Conservation (phyloP, 257 asterid species). For the Haberlea rhodopensis region DNA sequence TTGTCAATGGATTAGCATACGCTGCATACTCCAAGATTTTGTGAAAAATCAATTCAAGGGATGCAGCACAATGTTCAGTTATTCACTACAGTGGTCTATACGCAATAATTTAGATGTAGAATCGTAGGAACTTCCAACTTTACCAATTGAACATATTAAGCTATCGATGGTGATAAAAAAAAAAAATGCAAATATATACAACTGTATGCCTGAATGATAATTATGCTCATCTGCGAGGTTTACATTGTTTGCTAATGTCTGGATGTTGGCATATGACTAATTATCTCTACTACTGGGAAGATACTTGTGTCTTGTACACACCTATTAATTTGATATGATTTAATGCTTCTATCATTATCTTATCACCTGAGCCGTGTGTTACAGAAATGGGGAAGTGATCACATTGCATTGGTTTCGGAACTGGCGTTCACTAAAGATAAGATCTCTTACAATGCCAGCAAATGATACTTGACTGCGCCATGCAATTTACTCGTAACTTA, state of each 20-base stretch:
- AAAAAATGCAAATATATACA: not conserved
- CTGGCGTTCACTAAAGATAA: constrained; percentile 54
- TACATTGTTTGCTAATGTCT: not conserved
- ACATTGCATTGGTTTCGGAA: constrained; percentile 89
- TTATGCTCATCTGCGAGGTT: too few relatives aligned
- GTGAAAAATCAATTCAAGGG: too few relatives aligned
- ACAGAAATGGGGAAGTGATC: constrained; percentile 99
- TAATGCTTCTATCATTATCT: constrained; percentile 3
- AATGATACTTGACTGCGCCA: constrained; percentile 18
- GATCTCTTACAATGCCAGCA: constrained; percentile 27
- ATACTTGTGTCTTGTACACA: not conserved
- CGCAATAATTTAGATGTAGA: too few relatives aligned
- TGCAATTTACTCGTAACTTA: too few relatives aligned
- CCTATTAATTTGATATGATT: not conserved
- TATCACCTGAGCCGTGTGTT: constrained; percentile 25
- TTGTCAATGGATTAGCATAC: too few relatives aligned
- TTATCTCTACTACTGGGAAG: not conserved
- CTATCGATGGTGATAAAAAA: not conserved
- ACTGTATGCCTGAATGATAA: not conserved
- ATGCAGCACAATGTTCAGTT: too few relatives aligned
- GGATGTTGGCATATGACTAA: not conserved
- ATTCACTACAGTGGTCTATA: too few relatives aligned
- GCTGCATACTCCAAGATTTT: too few relatives aligned
- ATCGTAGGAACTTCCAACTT: too few relatives aligned
- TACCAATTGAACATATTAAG: not conserved